These are phyloP conservation scores for Colletotrichum eleusines DNA, from an alignment of 2,329 filamentous ascomycete genomes.

Conservation along the genomic window DNA sequence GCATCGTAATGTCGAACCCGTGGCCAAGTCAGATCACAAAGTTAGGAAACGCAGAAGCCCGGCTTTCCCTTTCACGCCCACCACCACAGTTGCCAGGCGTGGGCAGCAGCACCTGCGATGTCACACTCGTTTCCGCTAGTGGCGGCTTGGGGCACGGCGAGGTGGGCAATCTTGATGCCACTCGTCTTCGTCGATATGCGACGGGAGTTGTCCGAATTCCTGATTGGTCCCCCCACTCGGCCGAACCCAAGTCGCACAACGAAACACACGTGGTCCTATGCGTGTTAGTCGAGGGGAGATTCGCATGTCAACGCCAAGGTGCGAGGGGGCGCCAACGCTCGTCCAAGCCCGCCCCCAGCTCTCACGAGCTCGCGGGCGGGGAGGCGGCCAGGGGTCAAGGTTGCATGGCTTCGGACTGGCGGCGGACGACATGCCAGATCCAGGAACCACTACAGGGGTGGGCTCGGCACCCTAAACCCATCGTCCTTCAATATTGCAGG, in stretches of 20 bases:
- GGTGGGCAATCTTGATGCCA: constrained; percentile 21
- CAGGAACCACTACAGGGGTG: constrained; percentile 30
- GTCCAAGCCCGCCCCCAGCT: not conserved
- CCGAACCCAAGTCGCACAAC: not conserved
- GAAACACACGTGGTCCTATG: constrained; percentile 12
- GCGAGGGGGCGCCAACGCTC: too few relatives aligned
- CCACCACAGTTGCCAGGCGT: not conserved
- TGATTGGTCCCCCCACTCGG: not conserved
- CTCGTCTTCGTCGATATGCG: constrained; percentile 15
- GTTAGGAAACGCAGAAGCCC: not conserved
- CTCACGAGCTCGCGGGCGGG: constrained; percentile 22
- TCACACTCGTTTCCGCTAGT: constrained; percentile 1
- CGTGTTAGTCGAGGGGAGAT: too few relatives aligned
- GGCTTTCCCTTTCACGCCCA: not conserved
- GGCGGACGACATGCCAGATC: constrained; percentile 38
- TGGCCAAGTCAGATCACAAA: constrained; percentile 11
- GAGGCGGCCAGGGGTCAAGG: constrained; percentile 11
- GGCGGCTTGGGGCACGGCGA: constrained; percentile 5
- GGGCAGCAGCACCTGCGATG: constrained; percentile 2
- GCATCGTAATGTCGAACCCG: constrained; percentile 11
- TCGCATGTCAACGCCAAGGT: too few relatives aligned
- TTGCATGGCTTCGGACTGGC: constrained; percentile 36
- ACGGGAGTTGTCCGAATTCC: not conserved
- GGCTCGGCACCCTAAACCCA: constrained; percentile 26
- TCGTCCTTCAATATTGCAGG: not conserved